These are phyloP conservation scores for Ophiostoma himal-ulmi DNA, from an alignment of 2,329 filamentous ascomycete species.

Conservation along the genomic window DNA sequence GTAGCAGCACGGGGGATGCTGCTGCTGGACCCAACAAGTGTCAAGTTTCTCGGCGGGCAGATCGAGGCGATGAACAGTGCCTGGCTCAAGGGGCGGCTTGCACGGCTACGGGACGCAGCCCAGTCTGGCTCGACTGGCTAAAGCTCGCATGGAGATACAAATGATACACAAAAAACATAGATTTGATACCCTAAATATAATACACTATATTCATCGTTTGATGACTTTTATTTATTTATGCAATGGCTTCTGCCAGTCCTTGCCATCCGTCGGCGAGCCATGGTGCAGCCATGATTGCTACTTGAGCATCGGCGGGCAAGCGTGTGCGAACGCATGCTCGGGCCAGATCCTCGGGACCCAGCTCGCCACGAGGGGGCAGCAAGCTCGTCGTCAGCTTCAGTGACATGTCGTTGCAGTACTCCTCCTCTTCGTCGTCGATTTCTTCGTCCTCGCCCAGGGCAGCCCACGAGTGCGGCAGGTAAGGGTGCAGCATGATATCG, in stretches of 20 bases:
- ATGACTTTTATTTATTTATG: not conserved
- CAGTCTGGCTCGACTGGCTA: not conserved
- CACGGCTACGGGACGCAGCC: not conserved
- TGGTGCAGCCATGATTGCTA: slow-evolving; percentile 71
- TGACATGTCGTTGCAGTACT: slow-evolving; percentile 67
- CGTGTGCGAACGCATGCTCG: slow-evolving; percentile 69
- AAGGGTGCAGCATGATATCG: slow-evolving; percentile 75
- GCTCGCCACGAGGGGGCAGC: slow-evolving; percentile 63
- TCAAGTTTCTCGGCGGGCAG: slow-evolving; percentile 77
- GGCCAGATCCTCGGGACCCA: slow-evolving; percentile 65
- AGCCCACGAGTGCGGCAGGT: slow-evolving; percentile 75
- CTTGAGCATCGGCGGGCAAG: slow-evolving; percentile 66
- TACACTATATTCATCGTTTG: not conserved
- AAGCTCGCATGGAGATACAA: not conserved
- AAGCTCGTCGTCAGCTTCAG: slow-evolving; percentile 69
- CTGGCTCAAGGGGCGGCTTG: slow-evolving; percentile 58
- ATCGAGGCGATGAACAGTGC: slow-evolving; percentile 72
- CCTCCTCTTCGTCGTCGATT: slow-evolving; percentile 34
- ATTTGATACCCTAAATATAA: slow-evolving; percentile 13
- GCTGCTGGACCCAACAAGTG: slow-evolving; percentile 65
- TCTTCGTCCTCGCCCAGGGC: slow-evolving; percentile 53
- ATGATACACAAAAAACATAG: not conserved
- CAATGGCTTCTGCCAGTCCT: slow-evolving; percentile 42
- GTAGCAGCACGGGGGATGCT: slow-evolving; percentile 69
- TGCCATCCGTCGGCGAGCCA: slow-evolving; percentile 66